These are phyloP conservation scores for Yarrowia divulgata DNA, from an alignment of 805 yeast genomes.

Conservation along the genomic window DNA sequence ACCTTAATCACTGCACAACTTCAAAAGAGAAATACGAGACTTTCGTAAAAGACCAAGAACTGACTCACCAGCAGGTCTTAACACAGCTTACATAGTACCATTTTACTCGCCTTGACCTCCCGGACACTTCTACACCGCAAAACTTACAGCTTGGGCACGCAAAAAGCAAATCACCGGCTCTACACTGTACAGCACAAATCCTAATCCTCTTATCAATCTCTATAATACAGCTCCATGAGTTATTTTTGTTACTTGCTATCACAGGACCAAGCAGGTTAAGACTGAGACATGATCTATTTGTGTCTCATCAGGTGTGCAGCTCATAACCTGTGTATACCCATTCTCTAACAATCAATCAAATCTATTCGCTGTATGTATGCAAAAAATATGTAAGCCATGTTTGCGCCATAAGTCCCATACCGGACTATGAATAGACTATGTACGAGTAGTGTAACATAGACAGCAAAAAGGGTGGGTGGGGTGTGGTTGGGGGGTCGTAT, in stretches of 20 bases:
- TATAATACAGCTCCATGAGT: no score
- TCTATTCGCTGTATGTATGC: constrained; percentile 30
- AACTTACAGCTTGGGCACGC: not conserved
- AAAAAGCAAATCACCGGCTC: no score
- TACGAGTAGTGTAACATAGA: not conserved
- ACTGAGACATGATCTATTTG: no score
- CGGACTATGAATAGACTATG: not conserved
- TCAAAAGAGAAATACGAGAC: not conserved
- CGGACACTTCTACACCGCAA: not conserved
- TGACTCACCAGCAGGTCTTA: not conserved
- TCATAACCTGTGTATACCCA: no score
- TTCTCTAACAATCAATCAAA: constrained; percentile 16
- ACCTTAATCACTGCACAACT: no score
- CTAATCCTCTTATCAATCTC: not conserved
- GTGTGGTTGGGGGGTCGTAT: no score
- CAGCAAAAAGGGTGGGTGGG: not conserved
- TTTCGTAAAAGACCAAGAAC: not conserved
- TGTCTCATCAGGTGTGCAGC: no score
- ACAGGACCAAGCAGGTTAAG: no score
- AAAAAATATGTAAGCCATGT: constrained; percentile 21
- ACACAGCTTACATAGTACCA: not conserved
- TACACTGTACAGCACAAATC: not conserved
- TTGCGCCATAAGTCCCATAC: not conserved
- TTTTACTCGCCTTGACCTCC: not conserved
- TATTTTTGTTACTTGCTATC: no score